Conservation (phyloP, 2,329 filamentous ascomycete species). For the Ophiostoma ips region DNA sequence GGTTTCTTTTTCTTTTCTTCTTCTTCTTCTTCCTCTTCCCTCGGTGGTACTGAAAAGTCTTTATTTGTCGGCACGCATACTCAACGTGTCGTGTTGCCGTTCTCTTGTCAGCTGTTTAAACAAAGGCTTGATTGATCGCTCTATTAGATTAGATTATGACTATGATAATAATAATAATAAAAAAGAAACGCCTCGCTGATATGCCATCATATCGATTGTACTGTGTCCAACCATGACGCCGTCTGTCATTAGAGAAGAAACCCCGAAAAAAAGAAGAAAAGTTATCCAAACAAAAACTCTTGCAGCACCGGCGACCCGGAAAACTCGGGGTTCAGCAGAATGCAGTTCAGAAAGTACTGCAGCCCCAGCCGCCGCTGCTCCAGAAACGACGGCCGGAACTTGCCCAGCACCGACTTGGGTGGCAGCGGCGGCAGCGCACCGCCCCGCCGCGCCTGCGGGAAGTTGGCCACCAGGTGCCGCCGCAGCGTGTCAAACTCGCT, state of each 20-base stretch:
- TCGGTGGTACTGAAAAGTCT: no score
- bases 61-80: no score
- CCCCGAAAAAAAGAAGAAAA: conserved; percentile 1
- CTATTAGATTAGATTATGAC: no score
- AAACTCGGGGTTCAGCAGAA: conserved; percentile 86
- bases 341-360: conserved; percentile 87
- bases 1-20: no score
- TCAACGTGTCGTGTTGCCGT: no score
- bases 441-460: conserved; percentile 60
- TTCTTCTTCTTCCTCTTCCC: no score
- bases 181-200: not conserved
- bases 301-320: conserved; percentile 81
- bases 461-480: conserved; percentile 57
- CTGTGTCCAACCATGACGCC: not conserved
- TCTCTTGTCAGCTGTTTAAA: no score
- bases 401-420: conserved; percentile 80
- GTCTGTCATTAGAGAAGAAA: not conserved
- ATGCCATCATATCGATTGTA: not conserved
- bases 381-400: conserved; percentile 71
- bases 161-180: no score
- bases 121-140: no score
- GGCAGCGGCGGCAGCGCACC: conserved; percentile 74
- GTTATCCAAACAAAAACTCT: conserved; percentile 64
- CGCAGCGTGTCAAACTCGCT: conserved; percentile 87
- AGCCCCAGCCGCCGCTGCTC: conserved; percentile 71